Evolutionary conservation across 1,139 yeast species (phyloP), one percentile per base, ranked within the genome.

Genomic region (Pichia sp.): DNA sequence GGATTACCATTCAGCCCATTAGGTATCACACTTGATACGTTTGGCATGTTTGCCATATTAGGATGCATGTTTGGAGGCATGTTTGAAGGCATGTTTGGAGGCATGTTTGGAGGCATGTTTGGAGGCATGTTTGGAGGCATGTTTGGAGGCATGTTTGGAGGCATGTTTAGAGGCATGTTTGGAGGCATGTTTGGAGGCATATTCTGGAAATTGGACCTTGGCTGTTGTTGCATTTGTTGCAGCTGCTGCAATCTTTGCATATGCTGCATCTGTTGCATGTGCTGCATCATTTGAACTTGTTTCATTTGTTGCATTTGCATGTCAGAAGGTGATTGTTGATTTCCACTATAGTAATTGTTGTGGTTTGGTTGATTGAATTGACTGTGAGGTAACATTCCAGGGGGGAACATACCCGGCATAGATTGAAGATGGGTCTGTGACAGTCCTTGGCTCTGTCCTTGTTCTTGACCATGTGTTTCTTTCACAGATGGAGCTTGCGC

Each of bases 221-320:
- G 49, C 29, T 14, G 45, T 20, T 34, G 43, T 12, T 20, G 41
- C 20, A 27, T 30, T 5, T 38, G 50, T 8, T 49, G 41, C 30
- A 54, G 12, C 36, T 50, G 56, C n/a, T 53, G 51, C 6, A 48
- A 10, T 40, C 46, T 44, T 33, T 53, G 53, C 30, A 50, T 14
- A 24, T 30, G 20, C 31, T 54, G 54, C 34, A 48, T 38, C n/a
- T 42, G 52, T 41, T 48, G 51, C 45, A 51, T 51, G 9, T 54
- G 52, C 4, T 51, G 52, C 27, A 53, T 14, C 33, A 31, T 30
- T 31, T 50, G 49, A 42, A 51, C 41, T 36, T 46, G 50, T 33
- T 46, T 24, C 47, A 46, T 41, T 16, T 46, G 50, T 3, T 52
- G 52, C 7, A 46, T 5, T 16, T 52, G 51, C 1, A 45, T 14